Conservation (phyloP, 2,329 filamentous ascomycete species). For the Penicillium sp. region DNA sequence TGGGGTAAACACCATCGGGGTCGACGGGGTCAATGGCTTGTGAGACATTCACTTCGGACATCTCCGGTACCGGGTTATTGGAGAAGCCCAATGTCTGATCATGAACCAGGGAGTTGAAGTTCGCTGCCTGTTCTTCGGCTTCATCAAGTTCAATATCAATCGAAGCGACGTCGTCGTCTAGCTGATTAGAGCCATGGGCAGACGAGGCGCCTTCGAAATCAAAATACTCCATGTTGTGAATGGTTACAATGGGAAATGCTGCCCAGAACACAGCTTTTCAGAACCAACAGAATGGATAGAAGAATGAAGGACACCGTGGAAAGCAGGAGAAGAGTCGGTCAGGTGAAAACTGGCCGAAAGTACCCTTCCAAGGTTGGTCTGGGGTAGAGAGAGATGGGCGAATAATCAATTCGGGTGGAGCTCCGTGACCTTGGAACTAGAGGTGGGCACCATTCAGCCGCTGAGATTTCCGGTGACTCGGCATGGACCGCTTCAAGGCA, state of each 20-base stretch:
- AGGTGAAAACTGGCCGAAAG: constrained; percentile 12
- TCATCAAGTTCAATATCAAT: constrained; percentile 41
- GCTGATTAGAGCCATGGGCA: constrained; percentile 33
- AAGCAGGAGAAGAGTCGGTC: constrained; percentile 20
- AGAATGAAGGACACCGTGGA: constrained; percentile 5
- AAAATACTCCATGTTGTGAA: constrained; percentile 48
- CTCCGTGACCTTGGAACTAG: constrained; percentile 4
- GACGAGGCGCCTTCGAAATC: constrained; percentile 49
- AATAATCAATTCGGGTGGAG: constrained; percentile 23
- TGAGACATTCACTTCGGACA: constrained; percentile 20
- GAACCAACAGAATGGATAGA: neutral
- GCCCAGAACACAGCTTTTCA: neutral
- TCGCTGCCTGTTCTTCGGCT: constrained; percentile 38
- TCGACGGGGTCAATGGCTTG: constrained; percentile 24
- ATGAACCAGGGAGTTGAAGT: constrained; percentile 44
- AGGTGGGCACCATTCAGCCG: constrained; percentile 12
- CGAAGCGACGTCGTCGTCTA: constrained; percentile 43
- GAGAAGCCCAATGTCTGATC: constrained; percentile 45
- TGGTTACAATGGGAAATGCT: neutral
- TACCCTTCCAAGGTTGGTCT: constrained; percentile 22
- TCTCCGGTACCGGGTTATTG: constrained; percentile 26
- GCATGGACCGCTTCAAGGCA: constrained; percentile 7
- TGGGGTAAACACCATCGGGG: constrained; percentile 40
- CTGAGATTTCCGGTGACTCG: constrained; percentile 9
- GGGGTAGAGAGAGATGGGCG: constrained; percentile 27